These are phyloP conservation scores for Tylopilus intermedius DNA, from an alignment of 768 basidiomycete species.

Conservation along the genomic window DNA sequence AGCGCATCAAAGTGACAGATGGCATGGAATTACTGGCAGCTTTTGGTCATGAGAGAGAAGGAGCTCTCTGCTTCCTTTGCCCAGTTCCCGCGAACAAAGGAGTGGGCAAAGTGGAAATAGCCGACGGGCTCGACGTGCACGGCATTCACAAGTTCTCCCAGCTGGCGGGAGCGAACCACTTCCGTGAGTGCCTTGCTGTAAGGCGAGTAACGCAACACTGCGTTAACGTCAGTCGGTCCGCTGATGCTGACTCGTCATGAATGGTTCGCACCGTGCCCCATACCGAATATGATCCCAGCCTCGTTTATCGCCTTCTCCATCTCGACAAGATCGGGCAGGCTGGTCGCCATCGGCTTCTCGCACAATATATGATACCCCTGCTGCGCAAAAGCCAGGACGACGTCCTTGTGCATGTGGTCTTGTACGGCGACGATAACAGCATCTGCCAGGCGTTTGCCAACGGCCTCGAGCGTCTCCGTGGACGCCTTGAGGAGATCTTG, in stretches of 20 bases:
- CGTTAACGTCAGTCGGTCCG: background rate
- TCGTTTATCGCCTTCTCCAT: constrained; percentile 71
- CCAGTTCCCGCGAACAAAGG: constrained; percentile 85
- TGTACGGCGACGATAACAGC: constrained; percentile 79
- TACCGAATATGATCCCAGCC: constrained; percentile 72
- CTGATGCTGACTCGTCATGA: background rate
- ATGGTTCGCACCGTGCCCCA: constrained; percentile 67
- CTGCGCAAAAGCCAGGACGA: constrained; percentile 66
- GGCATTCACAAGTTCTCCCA: constrained; percentile 77
- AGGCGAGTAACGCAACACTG: constrained; percentile 85
- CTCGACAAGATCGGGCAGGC: constrained; percentile 61
- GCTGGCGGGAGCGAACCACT: constrained; percentile 60
- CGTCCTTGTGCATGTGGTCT: constrained; percentile 72
- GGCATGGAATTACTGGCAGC: constrained; percentile 66
- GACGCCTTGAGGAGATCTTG: constrained; percentile 66
- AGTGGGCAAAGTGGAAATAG: constrained; percentile 86
- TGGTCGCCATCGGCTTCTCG: constrained; percentile 90
- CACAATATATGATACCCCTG: constrained; percentile 88
- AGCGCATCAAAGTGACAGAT: background rate
- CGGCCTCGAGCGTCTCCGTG: constrained; percentile 54
- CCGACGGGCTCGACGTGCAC: constrained; percentile 86
- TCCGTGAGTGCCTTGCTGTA: constrained; percentile 69
- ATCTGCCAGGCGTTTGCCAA: constrained; percentile 73
- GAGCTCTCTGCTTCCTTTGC: constrained; percentile 59
- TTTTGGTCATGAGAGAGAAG: constrained; percentile 85